Conservation (phyloP, 2,329 filamentous ascomycete species). For the Purpureocillium takamizusanense region DNA sequence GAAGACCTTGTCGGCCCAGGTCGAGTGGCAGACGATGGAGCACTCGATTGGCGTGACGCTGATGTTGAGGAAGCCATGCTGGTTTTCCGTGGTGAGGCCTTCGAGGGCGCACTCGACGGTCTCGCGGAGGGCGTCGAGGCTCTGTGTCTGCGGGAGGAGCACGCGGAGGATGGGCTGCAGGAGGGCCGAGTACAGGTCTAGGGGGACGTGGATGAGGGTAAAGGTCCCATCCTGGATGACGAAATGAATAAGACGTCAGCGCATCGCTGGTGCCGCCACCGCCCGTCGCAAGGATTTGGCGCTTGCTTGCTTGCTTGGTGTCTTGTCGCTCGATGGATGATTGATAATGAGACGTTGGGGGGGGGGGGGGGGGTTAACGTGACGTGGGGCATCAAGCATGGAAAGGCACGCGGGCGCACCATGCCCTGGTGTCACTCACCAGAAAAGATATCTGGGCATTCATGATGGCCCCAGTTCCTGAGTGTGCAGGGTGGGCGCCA, state of each 20-base stretch:
- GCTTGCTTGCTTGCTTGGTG: too few species aligned
- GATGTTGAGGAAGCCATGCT: conserved; percentile 83
- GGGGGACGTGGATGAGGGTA: conserved; percentile 82
- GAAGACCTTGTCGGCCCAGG: conserved; percentile 68
- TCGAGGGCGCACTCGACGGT: conserved; percentile 29
- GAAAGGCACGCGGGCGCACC: too few species aligned
- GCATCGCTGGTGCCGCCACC: too few species aligned
- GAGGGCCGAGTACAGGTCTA: conserved; percentile 67
- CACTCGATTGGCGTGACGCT: conserved; percentile 89
- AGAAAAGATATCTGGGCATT: conserved; percentile 50
- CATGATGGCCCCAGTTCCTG: conserved; percentile 27
- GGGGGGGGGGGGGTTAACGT: too few species aligned
- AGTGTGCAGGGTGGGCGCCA: background rate
- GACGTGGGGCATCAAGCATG: background rate
- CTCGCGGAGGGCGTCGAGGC: conserved; percentile 23
- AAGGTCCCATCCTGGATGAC: conserved; percentile 70
- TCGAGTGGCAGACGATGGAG: conserved; percentile 78
- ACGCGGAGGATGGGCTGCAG: conserved; percentile 82
- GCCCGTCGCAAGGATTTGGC: too few species aligned
- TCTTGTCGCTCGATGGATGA: too few species aligned
- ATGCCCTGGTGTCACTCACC: too few species aligned
- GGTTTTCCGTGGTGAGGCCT: conserved; percentile 40
- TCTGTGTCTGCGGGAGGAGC: conserved; percentile 57
- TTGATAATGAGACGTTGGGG: too few species aligned
- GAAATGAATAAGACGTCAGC: background rate